A percentile compares a stretch with the other conserved stretches of the same genome.
Evolutionary conservation across 148 eudicot species (phyloP).

Genomic region (Vaccinium darrowii): DNA sequence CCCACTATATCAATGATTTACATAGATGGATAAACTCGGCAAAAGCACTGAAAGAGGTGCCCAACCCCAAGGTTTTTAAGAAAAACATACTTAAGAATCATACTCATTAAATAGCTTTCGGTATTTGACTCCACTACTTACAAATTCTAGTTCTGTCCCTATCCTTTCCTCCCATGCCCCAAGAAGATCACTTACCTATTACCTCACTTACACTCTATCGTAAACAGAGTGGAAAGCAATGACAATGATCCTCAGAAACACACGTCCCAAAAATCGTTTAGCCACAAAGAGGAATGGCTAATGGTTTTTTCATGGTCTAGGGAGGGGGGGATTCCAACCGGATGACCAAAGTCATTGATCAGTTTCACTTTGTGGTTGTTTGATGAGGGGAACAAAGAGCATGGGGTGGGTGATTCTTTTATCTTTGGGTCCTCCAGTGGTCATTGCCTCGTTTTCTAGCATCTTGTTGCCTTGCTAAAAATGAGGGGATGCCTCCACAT

Average conservation of each 20-base stretch:
- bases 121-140: background rate
- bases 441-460: background rate
- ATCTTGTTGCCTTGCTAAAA: background rate
- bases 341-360: background rate
- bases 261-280: background rate
- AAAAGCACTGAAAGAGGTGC: too few relatives aligned
- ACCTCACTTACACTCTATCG: background rate
- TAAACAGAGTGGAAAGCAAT: too few relatives aligned
- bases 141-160: background rate
- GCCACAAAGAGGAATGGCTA: background rate
- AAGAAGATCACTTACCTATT: background rate
- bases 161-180: background rate
- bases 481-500: background rate
- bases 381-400: background rate
- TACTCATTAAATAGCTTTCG: background rate
- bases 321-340: background rate
- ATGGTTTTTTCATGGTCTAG: background rate
- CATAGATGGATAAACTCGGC: too few relatives aligned
- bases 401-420: constrained; percentile 5
- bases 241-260: too few relatives aligned
- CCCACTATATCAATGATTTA: too few relatives aligned
- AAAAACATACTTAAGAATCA: background rate
- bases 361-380: background rate
- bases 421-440: background rate
- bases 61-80: too few relatives aligned